A percentile compares a stretch with the other conserved stretches of the same genome.
Evolutionary conservation across 768 basidiomycete genomes (phyloP).

Genomic region (Suillus tomentosus): DNA sequence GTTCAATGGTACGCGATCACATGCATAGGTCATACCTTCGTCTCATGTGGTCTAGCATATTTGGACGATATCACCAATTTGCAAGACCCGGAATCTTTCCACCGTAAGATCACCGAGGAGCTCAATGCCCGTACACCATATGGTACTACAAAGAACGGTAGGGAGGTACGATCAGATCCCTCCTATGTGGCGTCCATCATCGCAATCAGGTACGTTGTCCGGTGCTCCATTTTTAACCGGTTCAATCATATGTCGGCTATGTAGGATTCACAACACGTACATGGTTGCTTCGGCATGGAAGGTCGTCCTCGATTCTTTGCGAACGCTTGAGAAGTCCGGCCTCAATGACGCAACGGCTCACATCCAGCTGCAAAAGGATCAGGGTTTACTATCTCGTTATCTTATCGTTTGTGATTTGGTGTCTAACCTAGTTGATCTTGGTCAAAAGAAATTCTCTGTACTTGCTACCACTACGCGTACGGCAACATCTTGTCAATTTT

Average conservation of each 20-base stretch:
- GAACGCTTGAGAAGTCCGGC: slow-evolving; percentile 54
- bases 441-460: slow-evolving; percentile 66
- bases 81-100: slow-evolving; percentile 66
- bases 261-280: slow-evolving; percentile 79
- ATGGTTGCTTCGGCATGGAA: slow-evolving; percentile 85
- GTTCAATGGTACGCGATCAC: slow-evolving; percentile 53
- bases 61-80: slow-evolving; percentile 71
- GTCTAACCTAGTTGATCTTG: slow-evolving; percentile 55
- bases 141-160: slow-evolving; percentile 26
- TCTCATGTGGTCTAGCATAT: slow-evolving; percentile 46
- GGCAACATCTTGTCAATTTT: slow-evolving; percentile 24
- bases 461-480: slow-evolving; percentile 72
- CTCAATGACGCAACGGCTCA: slow-evolving; percentile 56
- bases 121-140: slow-evolving; percentile 50
- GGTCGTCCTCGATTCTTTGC: slow-evolving; percentile 60
- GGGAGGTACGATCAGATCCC: slow-evolving; percentile 40
- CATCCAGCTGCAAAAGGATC: slow-evolving; percentile 52
- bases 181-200: slow-evolving; percentile 58
- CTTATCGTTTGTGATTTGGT: slow-evolving; percentile 68
- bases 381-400: slow-evolving; percentile 55
- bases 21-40: background rate
- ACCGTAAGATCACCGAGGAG: slow-evolving; percentile 55
- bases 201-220: slow-evolving; percentile 51
- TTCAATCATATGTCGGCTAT: slow-evolving; percentile 14
- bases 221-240: slow-evolving; percentile 8